These are phyloP conservation scores for Torulaspora quercuum DNA, from an alignment of 805 yeast genomes.

Conservation along the genomic window DNA sequence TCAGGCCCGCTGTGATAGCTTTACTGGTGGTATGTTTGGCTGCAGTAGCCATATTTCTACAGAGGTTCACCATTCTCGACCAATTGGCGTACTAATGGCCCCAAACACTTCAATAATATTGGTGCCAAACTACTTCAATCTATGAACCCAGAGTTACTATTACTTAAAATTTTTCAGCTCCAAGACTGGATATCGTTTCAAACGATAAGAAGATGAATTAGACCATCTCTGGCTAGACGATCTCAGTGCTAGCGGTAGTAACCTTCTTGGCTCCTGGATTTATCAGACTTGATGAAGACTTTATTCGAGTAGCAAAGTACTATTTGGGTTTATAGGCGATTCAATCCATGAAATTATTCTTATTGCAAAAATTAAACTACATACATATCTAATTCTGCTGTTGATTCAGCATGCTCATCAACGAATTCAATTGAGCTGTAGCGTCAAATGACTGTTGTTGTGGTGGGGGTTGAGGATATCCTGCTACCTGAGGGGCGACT, in stretches of 20 bases:
- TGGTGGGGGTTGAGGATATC: slow-evolving; percentile 19
- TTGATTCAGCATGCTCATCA: slow-evolving; percentile 44
- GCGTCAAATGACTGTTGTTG: slow-evolving; percentile 34
- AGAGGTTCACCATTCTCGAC: slow-evolving; percentile 10
- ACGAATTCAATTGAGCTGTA: slow-evolving; percentile 41
- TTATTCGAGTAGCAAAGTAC: no score
- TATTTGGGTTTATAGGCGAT: no score
- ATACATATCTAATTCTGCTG: slow-evolving; percentile 29
- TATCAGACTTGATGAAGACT: no score
- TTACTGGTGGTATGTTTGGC: slow-evolving; percentile 21
- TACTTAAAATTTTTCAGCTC: slow-evolving; percentile 8
- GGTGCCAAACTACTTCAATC: no score
- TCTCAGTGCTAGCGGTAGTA: no score
- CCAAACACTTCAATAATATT: no score
- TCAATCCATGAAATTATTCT: no score
- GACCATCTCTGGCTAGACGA: no score
- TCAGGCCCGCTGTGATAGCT: slow-evolving; percentile 47
- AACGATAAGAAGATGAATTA: no score
- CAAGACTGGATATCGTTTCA: not conserved
- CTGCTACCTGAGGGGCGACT: slow-evolving; percentile 14
- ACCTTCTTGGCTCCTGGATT: no score
- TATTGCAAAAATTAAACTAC: no score
- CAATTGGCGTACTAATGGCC: slow-evolving; percentile 3
- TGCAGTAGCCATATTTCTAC: slow-evolving; percentile 20
- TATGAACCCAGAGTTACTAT: no score